Evolutionary conservation across 495 filamentous ascomycete genomes (phyloP).

Genomic region (Aspergillus ellipticus): DNA sequence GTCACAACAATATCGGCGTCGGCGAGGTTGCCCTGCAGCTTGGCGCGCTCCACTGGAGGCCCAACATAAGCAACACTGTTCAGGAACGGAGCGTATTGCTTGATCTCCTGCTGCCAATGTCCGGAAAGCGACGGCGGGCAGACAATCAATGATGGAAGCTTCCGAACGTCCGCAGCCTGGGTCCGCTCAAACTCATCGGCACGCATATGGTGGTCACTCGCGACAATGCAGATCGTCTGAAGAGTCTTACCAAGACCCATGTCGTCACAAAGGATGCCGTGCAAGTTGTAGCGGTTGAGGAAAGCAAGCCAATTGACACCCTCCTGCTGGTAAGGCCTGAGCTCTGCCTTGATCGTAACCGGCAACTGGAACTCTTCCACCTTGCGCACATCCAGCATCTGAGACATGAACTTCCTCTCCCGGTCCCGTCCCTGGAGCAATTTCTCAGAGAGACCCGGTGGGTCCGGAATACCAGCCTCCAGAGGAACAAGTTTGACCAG

Average conservation of each 20-base stretch:
- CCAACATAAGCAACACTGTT: slow-evolving; percentile 86
- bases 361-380: slow-evolving; percentile 91
- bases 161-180: slow-evolving; percentile 66
- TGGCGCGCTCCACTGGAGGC: slow-evolving; percentile 71
- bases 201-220: slow-evolving; percentile 91
- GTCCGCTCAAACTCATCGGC: slow-evolving; percentile 85
- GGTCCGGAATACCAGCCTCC: slow-evolving; percentile 95
- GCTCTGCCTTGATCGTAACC: slow-evolving; percentile 91
- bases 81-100: slow-evolving; percentile 90
- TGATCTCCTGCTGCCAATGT: slow-evolving; percentile 98
- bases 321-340: slow-evolving; percentile 96
- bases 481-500: slow-evolving; percentile 98
- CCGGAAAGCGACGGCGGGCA: slow-evolving; percentile 97
- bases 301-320: slow-evolving; percentile 99
- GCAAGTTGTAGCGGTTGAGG: slow-evolving; percentile 94
- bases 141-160: slow-evolving; percentile 86
- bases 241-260: slow-evolving; percentile 99
- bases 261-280: slow-evolving; percentile 97
- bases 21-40: slow-evolving; percentile 61
- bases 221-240: slow-evolving; percentile 96
- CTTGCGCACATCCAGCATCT: slow-evolving; percentile 93
- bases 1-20: slow-evolving; percentile 90
- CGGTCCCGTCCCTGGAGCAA: slow-evolving; percentile 84
- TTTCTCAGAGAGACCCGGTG: slow-evolving; percentile 84
- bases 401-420: slow-evolving; percentile 92